Evolutionary conservation across 768 basidiomycete species (phyloP).

Genomic region (Mycena filopes): DNA sequence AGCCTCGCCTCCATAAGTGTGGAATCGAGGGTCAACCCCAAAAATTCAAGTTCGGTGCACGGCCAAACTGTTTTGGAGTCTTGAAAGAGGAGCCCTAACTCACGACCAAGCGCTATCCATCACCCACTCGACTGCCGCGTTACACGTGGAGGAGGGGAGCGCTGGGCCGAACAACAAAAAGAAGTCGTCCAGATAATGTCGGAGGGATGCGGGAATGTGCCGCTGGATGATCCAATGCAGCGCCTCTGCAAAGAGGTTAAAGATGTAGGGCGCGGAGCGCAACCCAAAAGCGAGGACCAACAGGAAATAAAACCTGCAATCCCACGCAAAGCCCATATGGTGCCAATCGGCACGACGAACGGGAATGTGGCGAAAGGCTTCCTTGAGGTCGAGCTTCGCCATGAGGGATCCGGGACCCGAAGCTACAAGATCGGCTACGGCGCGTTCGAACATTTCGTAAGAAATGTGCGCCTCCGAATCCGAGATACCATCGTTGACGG

Average conservation of each 20-base stretch:
- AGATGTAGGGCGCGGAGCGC: conserved; percentile 39
- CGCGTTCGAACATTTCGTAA: conserved; percentile 43
- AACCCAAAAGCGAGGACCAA: conserved; percentile 47
- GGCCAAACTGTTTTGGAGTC: conserved; percentile 41
- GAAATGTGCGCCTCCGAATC: conserved; percentile 40
- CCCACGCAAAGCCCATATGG: conserved; percentile 47
- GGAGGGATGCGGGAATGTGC: conserved; percentile 44
- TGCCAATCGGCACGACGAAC: conserved; percentile 43
- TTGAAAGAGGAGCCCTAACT: conserved; percentile 45
- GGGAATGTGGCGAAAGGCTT: conserved; percentile 51
- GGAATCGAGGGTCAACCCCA: conserved; percentile 41
- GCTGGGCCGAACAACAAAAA: conserved; percentile 37
- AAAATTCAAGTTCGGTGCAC: conserved; percentile 33
- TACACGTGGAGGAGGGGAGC: neutral
- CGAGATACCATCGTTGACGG: conserved; percentile 45
- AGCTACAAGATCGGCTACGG: conserved; percentile 36
- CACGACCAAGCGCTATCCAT: conserved; percentile 9
- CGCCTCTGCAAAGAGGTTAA: conserved; percentile 40
- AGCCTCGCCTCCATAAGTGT: conserved; percentile 46
- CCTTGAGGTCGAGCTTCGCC: neutral
- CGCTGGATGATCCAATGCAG: conserved; percentile 52
- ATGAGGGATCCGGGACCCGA: conserved; percentile 32
- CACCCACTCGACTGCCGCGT: conserved; percentile 43
- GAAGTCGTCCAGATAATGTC: conserved; percentile 51
- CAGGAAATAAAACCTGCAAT: conserved; percentile 39